phyloP scores from a whole-genome alignment of 2,329 filamentous ascomycete genomes.

The Aspergillus cejpii region DNA sequence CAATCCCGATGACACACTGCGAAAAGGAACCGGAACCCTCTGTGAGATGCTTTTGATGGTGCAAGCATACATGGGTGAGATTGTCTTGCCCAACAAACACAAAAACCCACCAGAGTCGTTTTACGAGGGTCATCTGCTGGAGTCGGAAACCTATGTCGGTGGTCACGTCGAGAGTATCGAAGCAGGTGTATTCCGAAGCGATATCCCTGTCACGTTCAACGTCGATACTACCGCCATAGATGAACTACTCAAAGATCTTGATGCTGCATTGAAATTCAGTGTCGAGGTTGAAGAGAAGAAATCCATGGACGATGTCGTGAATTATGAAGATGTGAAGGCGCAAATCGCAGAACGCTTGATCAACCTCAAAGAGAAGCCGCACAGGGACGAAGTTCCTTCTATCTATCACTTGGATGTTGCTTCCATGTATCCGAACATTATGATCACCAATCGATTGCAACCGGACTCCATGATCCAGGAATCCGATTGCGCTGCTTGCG shows the following conservation, averaged over 20 bases:
- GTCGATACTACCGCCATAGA: constrained; percentile 86
- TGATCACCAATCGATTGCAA: constrained; percentile 97
- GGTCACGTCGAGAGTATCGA: constrained; percentile 99
- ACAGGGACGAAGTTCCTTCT: constrained; percentile 74
- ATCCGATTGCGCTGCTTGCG: constrained; percentile 91
- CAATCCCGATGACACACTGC: constrained; percentile 81
- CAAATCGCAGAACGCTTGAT: constrained; percentile 69
- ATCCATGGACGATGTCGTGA: constrained; percentile 67
- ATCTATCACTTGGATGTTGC: constrained; percentile 99
- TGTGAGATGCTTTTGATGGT: constrained; percentile 99
- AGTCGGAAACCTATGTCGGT: constrained; percentile 96
- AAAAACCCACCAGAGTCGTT: constrained; percentile 84
- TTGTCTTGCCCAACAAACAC: constrained; percentile 94
- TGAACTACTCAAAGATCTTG: constrained; percentile 77
- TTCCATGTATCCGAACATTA: constrained; percentile 98
- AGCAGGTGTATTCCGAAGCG: constrained; percentile 89
- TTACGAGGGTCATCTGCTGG: constrained; percentile 91
- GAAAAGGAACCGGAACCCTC: constrained; percentile 96
- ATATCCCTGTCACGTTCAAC: constrained; percentile 90
- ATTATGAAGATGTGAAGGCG: constrained; percentile 76
- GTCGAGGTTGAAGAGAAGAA: constrained; percentile 80
- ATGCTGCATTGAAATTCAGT: constrained; percentile 82
- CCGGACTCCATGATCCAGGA: constrained; percentile 99
- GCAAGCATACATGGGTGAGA: constrained; percentile 85
- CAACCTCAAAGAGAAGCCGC: constrained; percentile 72